Evolutionary conservation across 2,329 filamentous ascomycete species (phyloP).

Genomic region (Sarocladium kiliense): DNA sequence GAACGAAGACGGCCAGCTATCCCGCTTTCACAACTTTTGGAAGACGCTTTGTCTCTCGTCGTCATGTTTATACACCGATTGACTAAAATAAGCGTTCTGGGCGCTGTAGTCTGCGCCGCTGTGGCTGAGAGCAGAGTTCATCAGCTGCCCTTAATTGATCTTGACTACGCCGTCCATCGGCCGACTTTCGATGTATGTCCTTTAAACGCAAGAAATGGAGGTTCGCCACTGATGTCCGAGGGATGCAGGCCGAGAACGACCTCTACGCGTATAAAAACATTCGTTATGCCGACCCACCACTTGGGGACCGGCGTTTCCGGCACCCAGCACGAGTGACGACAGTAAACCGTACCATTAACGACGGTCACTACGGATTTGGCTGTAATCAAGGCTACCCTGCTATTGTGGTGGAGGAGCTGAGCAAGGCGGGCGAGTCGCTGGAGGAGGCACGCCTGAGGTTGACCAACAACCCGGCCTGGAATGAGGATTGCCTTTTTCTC

Average conservation of each 20-base stretch:
- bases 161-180: background rate
- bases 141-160: background rate
- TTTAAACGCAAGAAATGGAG: background rate
- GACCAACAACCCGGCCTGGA: slow-evolving; percentile 8
- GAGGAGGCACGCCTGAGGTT: background rate
- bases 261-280: slow-evolving; percentile 33
- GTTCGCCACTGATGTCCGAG: background rate
- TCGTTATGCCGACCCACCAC: slow-evolving; percentile 27
- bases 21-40: background rate
- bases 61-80: slow-evolving; percentile 35
- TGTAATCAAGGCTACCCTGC: slow-evolving; percentile 21
- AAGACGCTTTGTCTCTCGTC: slow-evolving; percentile 45
- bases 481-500: slow-evolving; percentile 41
- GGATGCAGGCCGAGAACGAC: slow-evolving; percentile 10
- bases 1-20: background rate
- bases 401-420: slow-evolving; percentile 7
- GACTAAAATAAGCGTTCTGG: background rate
- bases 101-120: background rate
- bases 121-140: background rate
- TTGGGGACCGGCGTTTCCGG: slow-evolving; percentile 26
- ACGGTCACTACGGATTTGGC: slow-evolving; percentile 16
- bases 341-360: slow-evolving; percentile 22
- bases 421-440: background rate
- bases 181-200: background rate
- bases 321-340: slow-evolving; percentile 19